Evolutionary conservation across 805 yeast species (phyloP).

Genomic region (Lachancea mirantina): DNA sequence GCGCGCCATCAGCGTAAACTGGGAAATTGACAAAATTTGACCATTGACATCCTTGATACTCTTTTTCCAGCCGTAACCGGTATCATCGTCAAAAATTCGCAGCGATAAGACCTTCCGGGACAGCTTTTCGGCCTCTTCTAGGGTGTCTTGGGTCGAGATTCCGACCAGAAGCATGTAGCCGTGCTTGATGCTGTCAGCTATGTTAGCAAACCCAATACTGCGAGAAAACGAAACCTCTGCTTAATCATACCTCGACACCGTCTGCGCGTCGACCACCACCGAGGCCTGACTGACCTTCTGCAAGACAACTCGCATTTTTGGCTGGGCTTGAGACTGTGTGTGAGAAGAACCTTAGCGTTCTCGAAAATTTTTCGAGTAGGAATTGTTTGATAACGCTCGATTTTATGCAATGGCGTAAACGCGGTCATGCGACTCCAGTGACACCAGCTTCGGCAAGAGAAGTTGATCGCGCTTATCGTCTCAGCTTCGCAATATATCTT

Average conservation of each 20-base stretch:
- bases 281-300: slow-evolving; percentile 87
- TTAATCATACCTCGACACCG: slow-evolving; percentile 53
- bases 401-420: too few relatives aligned
- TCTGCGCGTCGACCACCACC: slow-evolving; percentile 67
- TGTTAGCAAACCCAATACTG: not conserved
- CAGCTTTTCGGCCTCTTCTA: slow-evolving; percentile 61
- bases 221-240: not conserved
- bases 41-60: slow-evolving; percentile 58
- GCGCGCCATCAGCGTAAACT: slow-evolving; percentile 82
- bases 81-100: slow-evolving; percentile 68
- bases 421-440: too few relatives aligned
- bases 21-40: slow-evolving; percentile 80
- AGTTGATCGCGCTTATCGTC: too few relatives aligned
- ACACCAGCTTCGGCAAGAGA: too few relatives aligned
- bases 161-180: slow-evolving; percentile 85
- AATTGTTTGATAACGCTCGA: too few relatives aligned
- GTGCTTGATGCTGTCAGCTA: slow-evolving; percentile 42
- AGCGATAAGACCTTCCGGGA: slow-evolving; percentile 60
- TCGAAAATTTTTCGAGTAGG: too few relatives aligned
- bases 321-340: not conserved
- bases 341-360: not conserved
- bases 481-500: slow-evolving; percentile 27
- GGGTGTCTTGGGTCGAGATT: slow-evolving; percentile 68
- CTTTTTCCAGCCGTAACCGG: slow-evolving; percentile 71
- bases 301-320: slow-evolving; percentile 74